Evolutionary conservation across 2,329 filamentous ascomycete species (phyloP), one percentile per base, ranked within the genome.

Genomic region (Chaetomium sp.): DNA sequence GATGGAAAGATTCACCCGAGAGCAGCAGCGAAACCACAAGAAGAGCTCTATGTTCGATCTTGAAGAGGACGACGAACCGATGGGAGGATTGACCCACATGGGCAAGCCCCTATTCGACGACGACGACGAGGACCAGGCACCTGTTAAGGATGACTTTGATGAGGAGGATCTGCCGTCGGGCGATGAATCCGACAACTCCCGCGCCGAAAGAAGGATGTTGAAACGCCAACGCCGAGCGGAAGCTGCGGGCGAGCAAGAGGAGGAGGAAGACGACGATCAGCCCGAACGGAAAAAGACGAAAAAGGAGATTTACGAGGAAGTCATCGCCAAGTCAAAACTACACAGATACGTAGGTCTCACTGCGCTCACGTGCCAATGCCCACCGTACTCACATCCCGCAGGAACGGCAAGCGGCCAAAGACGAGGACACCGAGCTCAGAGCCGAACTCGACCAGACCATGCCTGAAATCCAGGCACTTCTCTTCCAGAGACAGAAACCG

Each of bases 261-360:
- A 81, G 6, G 81, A 81, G 0, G 80, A 79, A 5, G 81, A 81
- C 0, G 80, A 79, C 4, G 82, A 82, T 42, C 80, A 88, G 68
- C 93, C 92, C 0, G 90, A 94, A 72, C 85, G 90, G 65, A 97
- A 97, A 77, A 99, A 97, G 81, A 89, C 89, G 3, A 98, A 97
- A 79, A 91, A 95, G 61, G 95, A 99, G 77, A 91, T 99, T 57
- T 97, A 98, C 92, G 90, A 97, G 73, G 96, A 99, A 77, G 85
- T 99, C 67, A 97, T 99, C 70, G 92, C 93, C 66, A 99, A 99
- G 78, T 98, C 94, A 0, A 99, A 99, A 75, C 83, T 91, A 67
- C 86, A 97, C 83, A 98, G 97, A 78, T 93, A 94, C 74, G 70
- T 71, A 66, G 4, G 70, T 29, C 16, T 27, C 9, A 3, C 31